Percentiles rank a stretch among this genome's conserved stretches.
These are phyloP conservation scores for Quercus dentata DNA, from an alignment of 306 rosid species.

Conservation along the genomic window DNA sequence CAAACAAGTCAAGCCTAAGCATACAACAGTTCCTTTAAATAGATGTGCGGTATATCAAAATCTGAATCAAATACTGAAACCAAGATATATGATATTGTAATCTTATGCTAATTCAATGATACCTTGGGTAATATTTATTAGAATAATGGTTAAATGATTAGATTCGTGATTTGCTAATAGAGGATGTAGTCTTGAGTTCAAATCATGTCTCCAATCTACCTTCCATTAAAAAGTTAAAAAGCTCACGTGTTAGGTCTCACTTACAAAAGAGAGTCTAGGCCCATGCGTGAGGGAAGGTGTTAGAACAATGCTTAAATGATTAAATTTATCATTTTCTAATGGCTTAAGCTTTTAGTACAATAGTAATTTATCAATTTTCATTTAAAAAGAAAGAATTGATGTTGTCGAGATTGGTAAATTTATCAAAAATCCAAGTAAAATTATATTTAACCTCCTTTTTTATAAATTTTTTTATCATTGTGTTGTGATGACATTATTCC, in stretches of 20 bases:
- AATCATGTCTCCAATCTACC: no score
- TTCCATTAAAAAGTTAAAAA: no score
- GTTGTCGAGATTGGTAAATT: neutral
- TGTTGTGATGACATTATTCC: neutral
- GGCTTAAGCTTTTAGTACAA: no score
- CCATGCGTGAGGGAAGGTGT: no score
- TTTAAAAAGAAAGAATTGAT: neutral
- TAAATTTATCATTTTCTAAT: no score
- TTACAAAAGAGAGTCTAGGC: no score
- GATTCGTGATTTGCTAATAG: no score
- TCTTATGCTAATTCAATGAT: neutral
- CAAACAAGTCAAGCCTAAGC: constrained; percentile 11
- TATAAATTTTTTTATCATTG: neutral
- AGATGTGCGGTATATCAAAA: neutral
- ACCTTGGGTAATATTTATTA: neutral
- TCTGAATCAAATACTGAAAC: neutral
- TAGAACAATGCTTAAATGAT: no score
- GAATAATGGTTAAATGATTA: no score
- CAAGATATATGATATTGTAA: neutral
- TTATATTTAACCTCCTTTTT: neutral
- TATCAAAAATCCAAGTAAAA: neutral
- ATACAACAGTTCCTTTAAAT: constrained; percentile 18
- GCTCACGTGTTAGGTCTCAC: no score
- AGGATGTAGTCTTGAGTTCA: no score
- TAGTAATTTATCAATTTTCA: neutral